Evolutionary conservation across 1,284 basidiomycete species (phyloP).

Genomic region (Puccinia horiana): DNA sequence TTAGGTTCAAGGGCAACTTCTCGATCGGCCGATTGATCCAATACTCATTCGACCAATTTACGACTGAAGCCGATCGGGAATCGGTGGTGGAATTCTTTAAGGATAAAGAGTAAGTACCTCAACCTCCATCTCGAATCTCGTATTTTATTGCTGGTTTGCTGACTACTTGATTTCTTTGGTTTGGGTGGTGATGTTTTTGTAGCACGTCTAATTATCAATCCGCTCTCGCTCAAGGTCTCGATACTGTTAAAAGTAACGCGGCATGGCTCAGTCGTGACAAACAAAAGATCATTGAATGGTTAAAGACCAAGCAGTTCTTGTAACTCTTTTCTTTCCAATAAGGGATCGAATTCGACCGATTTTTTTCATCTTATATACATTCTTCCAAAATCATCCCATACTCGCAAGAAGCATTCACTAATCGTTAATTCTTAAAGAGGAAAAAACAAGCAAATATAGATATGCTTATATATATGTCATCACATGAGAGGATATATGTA

Average conservation of each 20-base stretch:
- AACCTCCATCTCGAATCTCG: background rate
- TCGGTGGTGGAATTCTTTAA: slow-evolving; percentile 67
- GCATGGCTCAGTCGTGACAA: slow-evolving; percentile 68
- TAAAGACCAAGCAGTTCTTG: slow-evolving; percentile 63
- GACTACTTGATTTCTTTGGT: background rate
- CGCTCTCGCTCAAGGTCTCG: slow-evolving; percentile 68
- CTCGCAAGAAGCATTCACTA: background rate
- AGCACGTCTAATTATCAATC: slow-evolving; percentile 62
- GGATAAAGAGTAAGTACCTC: slow-evolving; percentile 58
- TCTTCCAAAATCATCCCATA: background rate
- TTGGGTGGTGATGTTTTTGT: background rate
- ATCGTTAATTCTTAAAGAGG: background rate
- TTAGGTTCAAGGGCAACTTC: slow-evolving; percentile 66
- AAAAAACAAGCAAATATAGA: background rate
- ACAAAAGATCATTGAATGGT: slow-evolving; percentile 65
- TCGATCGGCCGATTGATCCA: slow-evolving; percentile 57
- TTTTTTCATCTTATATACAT: background rate
- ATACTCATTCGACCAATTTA: slow-evolving; percentile 68
- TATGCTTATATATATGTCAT: no score
- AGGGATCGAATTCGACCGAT: no score
- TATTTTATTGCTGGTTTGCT: background rate
- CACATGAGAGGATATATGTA: no score
- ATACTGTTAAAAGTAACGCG: slow-evolving; percentile 66
- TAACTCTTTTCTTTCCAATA: background rate
- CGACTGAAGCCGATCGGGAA: slow-evolving; percentile 70